Base-by-base conservation (phyloP, 108 stramenopile species). In the Cyclotella distinguenda region DNA sequence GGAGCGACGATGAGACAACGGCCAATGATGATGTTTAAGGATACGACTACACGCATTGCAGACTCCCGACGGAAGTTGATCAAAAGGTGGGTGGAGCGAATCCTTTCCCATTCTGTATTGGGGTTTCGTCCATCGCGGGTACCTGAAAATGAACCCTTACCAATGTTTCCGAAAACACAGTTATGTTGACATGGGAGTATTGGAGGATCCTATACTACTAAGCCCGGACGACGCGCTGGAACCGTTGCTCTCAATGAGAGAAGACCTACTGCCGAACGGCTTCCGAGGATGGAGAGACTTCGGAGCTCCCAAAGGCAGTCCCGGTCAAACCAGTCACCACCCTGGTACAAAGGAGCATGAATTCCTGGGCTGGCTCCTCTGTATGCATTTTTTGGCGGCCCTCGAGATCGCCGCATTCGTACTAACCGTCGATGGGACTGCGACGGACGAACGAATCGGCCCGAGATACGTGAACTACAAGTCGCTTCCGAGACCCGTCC, bases 1-100 rank as follows among this genome's bases (percentile, higher is more conserved):
- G 49, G 60, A 16, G 30, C 77, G 18, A 21, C 69, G 9, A 69
- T 76, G 30, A 16, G 45, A 1, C 25, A 23, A 18, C 70, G 47
- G 11, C 88, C 85, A 39, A 82, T 81, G 72, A 53, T 89, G 21
- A 83, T 89, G 44, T 72, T 89, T 58, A 86, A 86, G 62, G 85
- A 89, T 60, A 77, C 76, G 11, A 31, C 18, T 25, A 6, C 6
- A 0, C 60, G 60, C 45, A 64, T 74, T 66, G 83, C 84, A 6
- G 48, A 22, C 3, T 28, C 48, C 9, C 60, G 86, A 23, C 61
- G 60, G 1, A 27, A 78, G 11, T 23, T 86, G 21, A 19, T 84
- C 28, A 40, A 52, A 42, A 30, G 46, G 64, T 65, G 33, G 53
- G 51, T 9, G 7, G 7, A 36, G 48, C 13, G 32, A 56, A 3